These are phyloP conservation scores for Puccinia polysora DNA, from an alignment of 1,284 basidiomycete genomes.

Conservation along the genomic window DNA sequence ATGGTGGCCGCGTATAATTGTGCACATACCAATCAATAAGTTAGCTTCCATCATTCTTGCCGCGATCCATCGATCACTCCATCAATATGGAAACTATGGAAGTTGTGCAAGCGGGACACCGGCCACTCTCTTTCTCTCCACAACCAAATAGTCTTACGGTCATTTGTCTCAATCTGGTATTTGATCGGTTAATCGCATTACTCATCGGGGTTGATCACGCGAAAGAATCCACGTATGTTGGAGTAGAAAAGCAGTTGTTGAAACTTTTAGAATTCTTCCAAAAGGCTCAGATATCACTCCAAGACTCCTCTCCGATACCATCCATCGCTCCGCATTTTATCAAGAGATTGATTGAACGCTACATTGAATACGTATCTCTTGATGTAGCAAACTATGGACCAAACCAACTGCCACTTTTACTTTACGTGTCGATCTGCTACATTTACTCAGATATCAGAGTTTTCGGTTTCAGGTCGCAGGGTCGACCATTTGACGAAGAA, in stretches of 20 bases:
- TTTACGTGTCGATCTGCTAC: background rate
- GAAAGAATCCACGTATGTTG: background rate
- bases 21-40: too few relatives aligned
- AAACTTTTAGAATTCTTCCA: background rate
- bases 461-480: background rate
- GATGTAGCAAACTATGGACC: background rate
- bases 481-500: too few relatives aligned
- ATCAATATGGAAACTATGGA: too few relatives aligned
- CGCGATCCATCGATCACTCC: too few relatives aligned
- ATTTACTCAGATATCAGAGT: background rate
- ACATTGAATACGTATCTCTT: background rate
- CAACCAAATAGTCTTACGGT: background rate
- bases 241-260: background rate
- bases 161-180: background rate
- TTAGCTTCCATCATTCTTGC: too few relatives aligned
- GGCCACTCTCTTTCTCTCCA: too few relatives aligned
- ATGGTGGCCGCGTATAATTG: too few relatives aligned
- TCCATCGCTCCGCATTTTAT: background rate
- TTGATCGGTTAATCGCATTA: background rate
- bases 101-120: too few relatives aligned
- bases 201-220: background rate
- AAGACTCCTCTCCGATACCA: background rate
- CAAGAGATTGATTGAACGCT: background rate
- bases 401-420: background rate
- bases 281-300: background rate